Base-by-base conservation (phyloP, 2,329 filamentous ascomycete genomes). In the Cladophialophora exuberans region DNA sequence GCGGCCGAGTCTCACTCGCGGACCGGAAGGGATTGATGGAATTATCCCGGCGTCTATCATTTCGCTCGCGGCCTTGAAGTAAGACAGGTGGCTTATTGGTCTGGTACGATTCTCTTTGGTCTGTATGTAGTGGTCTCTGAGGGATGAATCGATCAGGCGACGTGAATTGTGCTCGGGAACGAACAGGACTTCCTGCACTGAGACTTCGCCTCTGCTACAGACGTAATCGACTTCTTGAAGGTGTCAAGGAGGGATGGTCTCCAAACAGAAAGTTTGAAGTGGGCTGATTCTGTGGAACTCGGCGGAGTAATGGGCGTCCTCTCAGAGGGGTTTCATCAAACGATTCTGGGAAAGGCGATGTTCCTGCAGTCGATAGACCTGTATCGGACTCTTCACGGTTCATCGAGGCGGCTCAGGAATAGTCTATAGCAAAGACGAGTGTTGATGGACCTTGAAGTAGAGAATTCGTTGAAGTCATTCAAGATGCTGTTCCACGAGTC, bases 71-170 rank as follows among this genome's bases (percentile, higher is more conserved):
- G 13, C 69, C 49, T 31, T 42, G 48, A 13, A 64, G 57, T 23
- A 49, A 45, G 11, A 49, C 35, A n/a, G 59, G 69, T 42, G 74
- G 69, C 62, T 80, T 83, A 60, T 75, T 79, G 25, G 83, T 62
- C 54, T 76, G 77, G 61, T 81, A 84, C 42, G 74, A 78, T 15
- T 43, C 23, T 25, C 52, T 41, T 44, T 60, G 56, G n/a, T 61
- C 51, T 13, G 51, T 39, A 18, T 52, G 53, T 6, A 55, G 33
- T 18, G 58, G 48, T 30, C 56, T 54, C 26, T 52, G 54, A 28
- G 59, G 49, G n/a, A 62, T 78, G 65, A 86, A 87, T 23, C 85
- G 77, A 67, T 87, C 84, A 18, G 78, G 78, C 9, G 73, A 76
- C 10, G 57, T 54, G 11, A 68, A 66, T 13, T 61, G 61, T 28